phyloP scores from a whole-genome alignment of 257 asterid genomes.

The Solanum medicagineum region DNA sequence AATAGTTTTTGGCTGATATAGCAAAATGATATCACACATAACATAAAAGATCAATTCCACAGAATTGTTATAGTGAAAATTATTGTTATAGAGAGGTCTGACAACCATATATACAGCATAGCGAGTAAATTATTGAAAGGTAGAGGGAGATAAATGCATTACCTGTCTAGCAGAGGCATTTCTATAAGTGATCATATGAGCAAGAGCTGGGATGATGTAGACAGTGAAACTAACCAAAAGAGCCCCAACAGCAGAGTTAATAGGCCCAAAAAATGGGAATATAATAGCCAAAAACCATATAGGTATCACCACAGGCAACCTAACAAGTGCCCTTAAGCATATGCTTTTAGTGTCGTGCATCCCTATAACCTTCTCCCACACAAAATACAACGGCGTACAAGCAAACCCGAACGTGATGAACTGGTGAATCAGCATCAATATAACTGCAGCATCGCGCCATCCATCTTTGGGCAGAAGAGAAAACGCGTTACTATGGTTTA shows the following conservation, averaged over 20 bases:
- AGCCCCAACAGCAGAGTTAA: constrained; percentile 88
- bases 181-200: constrained; percentile 84
- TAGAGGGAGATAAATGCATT: not conserved
- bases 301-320: constrained; percentile 83
- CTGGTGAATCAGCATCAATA: constrained; percentile 94
- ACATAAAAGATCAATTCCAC: not conserved
- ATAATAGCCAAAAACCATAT: constrained; percentile 93
- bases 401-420: constrained; percentile 93
- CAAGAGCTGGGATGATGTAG: constrained; percentile 78
- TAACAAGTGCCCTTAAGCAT: constrained; percentile 69
- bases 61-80: no score
- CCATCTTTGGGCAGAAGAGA: constrained; percentile 57
- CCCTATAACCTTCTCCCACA: constrained; percentile 98
- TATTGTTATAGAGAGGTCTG: not conserved
- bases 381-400: constrained; percentile 84
- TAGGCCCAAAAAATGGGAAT: constrained; percentile 92
- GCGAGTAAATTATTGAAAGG: not conserved
- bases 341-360: constrained; percentile 82
- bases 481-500: constrained; percentile 76
- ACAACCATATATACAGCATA: not conserved
- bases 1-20: not conserved
- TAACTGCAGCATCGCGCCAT: constrained; percentile 85
- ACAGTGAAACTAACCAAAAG: constrained; percentile 92
- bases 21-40: not conserved
- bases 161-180: constrained; percentile 79